phyloP scores from a whole-genome alignment of 202 grass and related monocot species.

The Zoysia matrella region DNA sequence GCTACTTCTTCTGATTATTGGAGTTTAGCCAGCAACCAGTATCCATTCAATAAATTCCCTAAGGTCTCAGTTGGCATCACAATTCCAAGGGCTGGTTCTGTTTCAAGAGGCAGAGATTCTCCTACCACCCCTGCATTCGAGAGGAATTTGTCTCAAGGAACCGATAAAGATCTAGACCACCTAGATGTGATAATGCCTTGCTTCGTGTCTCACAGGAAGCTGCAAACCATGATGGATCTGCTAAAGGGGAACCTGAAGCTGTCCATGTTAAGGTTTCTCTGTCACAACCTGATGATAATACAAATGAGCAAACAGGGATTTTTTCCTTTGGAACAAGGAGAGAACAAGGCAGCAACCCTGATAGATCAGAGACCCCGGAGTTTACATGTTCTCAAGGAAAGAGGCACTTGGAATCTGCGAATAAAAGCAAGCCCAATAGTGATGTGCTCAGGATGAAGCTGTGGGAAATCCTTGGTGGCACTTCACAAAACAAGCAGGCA shows the following conservation, averaged over 20 bases:
- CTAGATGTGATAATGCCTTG: constrained; percentile 42
- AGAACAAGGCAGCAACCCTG: no score
- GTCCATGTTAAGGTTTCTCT: no score
- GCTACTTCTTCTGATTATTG: constrained; percentile 55
- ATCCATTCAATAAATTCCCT: constrained; percentile 70
- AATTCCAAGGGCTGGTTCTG: constrained; percentile 48
- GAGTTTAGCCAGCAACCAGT: constrained; percentile 70
- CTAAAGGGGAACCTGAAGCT: no score
- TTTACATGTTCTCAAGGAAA: no score
- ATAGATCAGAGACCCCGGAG: no score
- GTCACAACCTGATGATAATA: no score
- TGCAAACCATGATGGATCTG: no score
- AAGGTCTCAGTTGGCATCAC: constrained; percentile 84
- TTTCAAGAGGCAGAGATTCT: constrained; percentile 44
- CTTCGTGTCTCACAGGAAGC: no score
- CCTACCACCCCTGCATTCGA: constrained; percentile 37
- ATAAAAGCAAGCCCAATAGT: constrained; percentile 52
- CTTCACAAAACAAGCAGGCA: no score
- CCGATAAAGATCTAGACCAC: constrained; percentile 51
- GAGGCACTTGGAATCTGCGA: constrained; percentile 26
- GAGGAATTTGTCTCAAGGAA: constrained; percentile 59
- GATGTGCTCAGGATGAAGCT: constrained; percentile 76
- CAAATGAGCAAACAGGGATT: no score
- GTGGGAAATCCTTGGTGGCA: constrained; percentile 65
- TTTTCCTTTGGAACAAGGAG: no score